Conservation (phyloP, 2,329 filamentous ascomycete genomes). For the Botrytis galanthina region DNA sequence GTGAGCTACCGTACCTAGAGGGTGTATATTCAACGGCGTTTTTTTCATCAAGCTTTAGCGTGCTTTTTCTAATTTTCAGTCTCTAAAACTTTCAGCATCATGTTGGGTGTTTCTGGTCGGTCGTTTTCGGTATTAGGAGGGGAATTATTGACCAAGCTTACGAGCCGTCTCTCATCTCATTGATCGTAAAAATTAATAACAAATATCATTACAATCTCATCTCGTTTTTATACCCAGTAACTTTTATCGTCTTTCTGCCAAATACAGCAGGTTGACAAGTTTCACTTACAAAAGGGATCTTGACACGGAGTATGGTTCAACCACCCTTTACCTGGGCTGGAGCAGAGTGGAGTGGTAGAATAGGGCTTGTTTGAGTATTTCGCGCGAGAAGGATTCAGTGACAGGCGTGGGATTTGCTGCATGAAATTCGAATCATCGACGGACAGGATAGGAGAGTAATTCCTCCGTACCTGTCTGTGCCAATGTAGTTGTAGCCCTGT, state of each 20-base stretch:
- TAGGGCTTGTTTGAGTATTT: neutral
- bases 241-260: neutral
- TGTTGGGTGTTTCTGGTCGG: conserved; percentile 19
- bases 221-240: neutral
- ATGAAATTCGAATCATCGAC: conserved; percentile 8
- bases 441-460: neutral
- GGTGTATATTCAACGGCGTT: conserved; percentile 20
- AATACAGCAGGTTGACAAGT: neutral
- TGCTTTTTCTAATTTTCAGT: neutral
- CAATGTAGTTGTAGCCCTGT: neutral
- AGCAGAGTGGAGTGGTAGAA: neutral
- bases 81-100: conserved; percentile 10
- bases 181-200: conserved; percentile 14
- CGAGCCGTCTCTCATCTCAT: conserved; percentile 14
- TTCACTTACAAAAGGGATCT: neutral
- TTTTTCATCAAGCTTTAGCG: conserved; percentile 1
- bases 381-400: conserved; percentile 14
- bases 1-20: conserved; percentile 21
- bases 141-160: conserved; percentile 17
- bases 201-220: conserved; percentile 7
- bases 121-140: conserved; percentile 9
- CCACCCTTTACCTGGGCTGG: neutral
- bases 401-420: conserved; percentile 11
- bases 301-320: neutral
- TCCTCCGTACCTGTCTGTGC: neutral